phyloP scores from a whole-genome alignment of 495 filamentous ascomycete genomes.

The Penicillium goetzii region DNA sequence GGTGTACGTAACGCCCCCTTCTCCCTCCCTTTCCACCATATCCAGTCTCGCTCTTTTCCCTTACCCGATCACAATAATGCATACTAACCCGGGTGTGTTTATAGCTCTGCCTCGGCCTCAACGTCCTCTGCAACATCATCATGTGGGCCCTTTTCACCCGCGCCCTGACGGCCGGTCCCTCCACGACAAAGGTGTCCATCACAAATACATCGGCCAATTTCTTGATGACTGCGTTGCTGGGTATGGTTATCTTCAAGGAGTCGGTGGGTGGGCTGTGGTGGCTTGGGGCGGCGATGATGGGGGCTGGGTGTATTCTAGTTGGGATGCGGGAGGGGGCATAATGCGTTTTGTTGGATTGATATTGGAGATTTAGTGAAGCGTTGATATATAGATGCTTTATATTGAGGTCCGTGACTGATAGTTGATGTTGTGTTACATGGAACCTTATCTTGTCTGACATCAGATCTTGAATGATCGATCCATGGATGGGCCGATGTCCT shows the following conservation, averaged over 20 bases:
- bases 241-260: slow-evolving; percentile 74
- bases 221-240: slow-evolving; percentile 84
- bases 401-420: neutral
- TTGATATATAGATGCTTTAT: neutral
- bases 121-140: slow-evolving; percentile 84
- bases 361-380: neutral
- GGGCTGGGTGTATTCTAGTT: slow-evolving; percentile 89
- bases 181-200: slow-evolving; percentile 88
- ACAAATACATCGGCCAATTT: slow-evolving; percentile 96
- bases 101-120: slow-evolving; percentile 84
- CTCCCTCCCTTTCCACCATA: neutral
- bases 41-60: neutral
- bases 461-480: neutral
- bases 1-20: slow-evolving; percentile 57
- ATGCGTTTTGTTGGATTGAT: neutral
- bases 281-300: slow-evolving; percentile 80
- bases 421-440: neutral
- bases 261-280: slow-evolving; percentile 80
- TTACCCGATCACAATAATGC: neutral
- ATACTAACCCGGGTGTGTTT: slow-evolving; percentile 15
- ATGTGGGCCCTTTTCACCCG: slow-evolving; percentile 90
- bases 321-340: slow-evolving; percentile 71
- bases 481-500: neutral
- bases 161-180: slow-evolving; percentile 80
- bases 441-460: slow-evolving; percentile 1